A percentile compares a stretch with the other conserved stretches of the same genome.
Evolutionary conservation across 1,284 basidiomycete genomes (phyloP).

Genomic region (Papiliotrema nemorosa): DNA sequence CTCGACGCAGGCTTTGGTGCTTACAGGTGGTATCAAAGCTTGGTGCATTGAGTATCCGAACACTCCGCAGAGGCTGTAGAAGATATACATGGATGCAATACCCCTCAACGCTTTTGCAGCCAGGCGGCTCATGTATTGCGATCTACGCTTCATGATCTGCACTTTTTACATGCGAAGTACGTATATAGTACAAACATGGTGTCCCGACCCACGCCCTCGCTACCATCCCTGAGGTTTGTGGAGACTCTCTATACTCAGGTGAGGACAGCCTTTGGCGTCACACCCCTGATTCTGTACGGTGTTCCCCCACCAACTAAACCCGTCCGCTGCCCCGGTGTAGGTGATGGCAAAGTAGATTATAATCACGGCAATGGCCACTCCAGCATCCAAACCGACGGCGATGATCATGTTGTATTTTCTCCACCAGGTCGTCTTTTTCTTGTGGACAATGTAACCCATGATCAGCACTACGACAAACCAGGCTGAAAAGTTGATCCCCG

Average conservation of each 20-base stretch:
- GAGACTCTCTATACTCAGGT: not conserved
- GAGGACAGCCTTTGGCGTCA: not conserved
- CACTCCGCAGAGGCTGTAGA: no score
- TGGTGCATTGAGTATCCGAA: no score
- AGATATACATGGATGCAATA: no score
- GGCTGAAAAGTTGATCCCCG: not conserved
- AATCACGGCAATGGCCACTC: not conserved
- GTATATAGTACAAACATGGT: no score
- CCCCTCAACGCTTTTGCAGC: no score
- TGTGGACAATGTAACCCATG: not conserved
- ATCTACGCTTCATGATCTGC: no score
- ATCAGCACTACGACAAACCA: not conserved
- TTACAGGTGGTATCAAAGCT: no score
- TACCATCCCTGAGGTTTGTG: not conserved
- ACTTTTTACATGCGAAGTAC: no score
- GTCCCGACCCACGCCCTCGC: no score
- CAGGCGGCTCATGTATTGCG: no score
- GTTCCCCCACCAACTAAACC: not conserved
- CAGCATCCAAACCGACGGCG: not conserved
- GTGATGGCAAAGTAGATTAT: not conserved
- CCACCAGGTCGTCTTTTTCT: not conserved
- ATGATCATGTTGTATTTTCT: slow-evolving; percentile 1
- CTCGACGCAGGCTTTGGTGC: no score
- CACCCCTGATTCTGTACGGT: not conserved
- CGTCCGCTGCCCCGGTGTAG: not conserved